phyloP scores from a whole-genome alignment of 352 stramenopile genomes.

The Globisporangium irregulare region DNA sequence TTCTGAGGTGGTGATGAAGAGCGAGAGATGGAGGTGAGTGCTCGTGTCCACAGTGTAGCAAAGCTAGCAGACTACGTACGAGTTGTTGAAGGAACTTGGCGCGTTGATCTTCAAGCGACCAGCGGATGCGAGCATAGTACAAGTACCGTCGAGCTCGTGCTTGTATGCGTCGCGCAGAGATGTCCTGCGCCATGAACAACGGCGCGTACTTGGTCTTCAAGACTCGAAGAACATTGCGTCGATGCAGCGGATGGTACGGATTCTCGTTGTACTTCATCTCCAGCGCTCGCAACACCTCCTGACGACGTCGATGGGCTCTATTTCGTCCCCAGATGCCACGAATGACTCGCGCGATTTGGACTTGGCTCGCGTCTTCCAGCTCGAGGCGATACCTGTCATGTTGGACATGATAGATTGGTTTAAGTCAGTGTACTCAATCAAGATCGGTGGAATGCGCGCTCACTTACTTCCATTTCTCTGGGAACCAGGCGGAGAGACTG shows the following conservation, averaged over 20 bases:
- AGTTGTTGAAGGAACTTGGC: constrained; percentile 40
- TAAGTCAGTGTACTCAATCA: neutral
- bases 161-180: constrained; percentile 51
- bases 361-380: constrained; percentile 60
- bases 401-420: neutral
- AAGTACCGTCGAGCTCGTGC: constrained; percentile 34
- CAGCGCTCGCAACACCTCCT: constrained; percentile 19
- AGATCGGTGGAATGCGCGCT: neutral
- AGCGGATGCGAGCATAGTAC: constrained; percentile 40
- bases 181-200: constrained; percentile 59
- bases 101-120: constrained; percentile 29
- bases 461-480: constrained; percentile 65
- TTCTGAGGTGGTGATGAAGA: constrained; percentile 17
- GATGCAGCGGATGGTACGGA: constrained; percentile 38
- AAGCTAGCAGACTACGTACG: constrained; percentile 19
- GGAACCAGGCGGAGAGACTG: constrained; percentile 60
- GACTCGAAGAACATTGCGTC: constrained; percentile 33
- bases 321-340: constrained; percentile 58
- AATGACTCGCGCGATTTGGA: constrained; percentile 61
- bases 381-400: constrained; percentile 50
- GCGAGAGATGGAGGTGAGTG: neutral
- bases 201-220: constrained; percentile 43
- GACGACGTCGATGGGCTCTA: constrained; percentile 17
- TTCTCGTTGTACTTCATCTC: constrained; percentile 31
- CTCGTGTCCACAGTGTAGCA: neutral